Evolutionary conservation across 2,329 filamentous ascomycete species (phyloP), one percentile per base, ranked within the genome.

Genomic region (Anisogramma anomala): DNA sequence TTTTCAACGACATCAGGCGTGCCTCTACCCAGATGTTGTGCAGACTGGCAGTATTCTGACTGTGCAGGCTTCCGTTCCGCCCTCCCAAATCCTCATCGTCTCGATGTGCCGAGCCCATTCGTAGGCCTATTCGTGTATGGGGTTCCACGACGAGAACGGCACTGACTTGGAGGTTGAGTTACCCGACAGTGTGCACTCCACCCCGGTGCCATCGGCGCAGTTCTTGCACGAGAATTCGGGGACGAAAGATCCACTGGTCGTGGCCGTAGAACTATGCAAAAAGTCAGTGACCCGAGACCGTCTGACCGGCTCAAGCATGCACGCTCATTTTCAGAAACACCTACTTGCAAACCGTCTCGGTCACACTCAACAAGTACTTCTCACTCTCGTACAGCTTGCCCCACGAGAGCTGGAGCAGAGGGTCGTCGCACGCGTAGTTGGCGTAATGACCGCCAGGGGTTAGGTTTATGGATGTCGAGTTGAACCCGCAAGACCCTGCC

Each of bases 371-470:
- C 28, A 41, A 13, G 3, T 35, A 41, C 7, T 22, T 17, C 38
- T 26, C 38, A 17, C 14, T 33, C 23, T 41, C 31, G 30, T 40
- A 33, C 8, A 30, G 4, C n/a, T 32, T 18, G 8, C 38, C 38
- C 58, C 58, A 71, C 48, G 69, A 62, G 46, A 72, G 72, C 45
- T 65, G 55, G 46, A 67, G 55, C 7, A 53, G 39, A 1, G 37
- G 8, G 50, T 67, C 52, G 32, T 67, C 61, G 50, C 69, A 73
- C 15, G 61, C 51, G 40, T 60, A 72, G 27, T 67, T 57, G 8
- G 59, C 50, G n/a, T 41, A 41, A 2, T 58, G 54, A 3, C 56
- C 49, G 18, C 55, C 55, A 13, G 49, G 41, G 4, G 54, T 49
- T 17, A 60, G 53, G 7, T 64, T 57, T 26, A 48, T 48, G 3